These are phyloP conservation scores for Alternaria sp. DNA, from an alignment of 2,329 filamentous ascomycete genomes.

Conservation along the genomic window DNA sequence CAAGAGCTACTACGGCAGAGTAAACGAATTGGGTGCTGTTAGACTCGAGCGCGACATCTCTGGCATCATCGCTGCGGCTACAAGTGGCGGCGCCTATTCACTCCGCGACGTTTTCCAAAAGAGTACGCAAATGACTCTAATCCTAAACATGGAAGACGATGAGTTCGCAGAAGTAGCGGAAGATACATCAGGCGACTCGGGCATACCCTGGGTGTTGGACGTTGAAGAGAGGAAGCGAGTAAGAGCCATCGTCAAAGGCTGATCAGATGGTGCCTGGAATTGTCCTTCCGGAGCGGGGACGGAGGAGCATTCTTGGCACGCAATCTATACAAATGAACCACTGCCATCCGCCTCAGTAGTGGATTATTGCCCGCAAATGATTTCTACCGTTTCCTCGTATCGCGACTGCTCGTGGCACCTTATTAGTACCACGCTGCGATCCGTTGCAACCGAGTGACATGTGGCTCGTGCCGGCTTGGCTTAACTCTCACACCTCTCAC, in stretches of 20 bases:
- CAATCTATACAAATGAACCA: conserved; percentile 22
- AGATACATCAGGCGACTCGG: conserved; percentile 58
- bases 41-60: conserved; percentile 84
- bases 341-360: background rate
- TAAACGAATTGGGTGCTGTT: conserved; percentile 82
- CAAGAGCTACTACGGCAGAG: conserved; percentile 77
- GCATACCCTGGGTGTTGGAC: conserved; percentile 73
- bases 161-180: conserved; percentile 81
- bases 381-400: background rate
- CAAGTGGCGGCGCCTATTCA: conserved; percentile 74
- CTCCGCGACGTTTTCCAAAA: conserved; percentile 78
- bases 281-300: background rate
- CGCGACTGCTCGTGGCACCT: background rate
- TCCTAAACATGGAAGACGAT: conserved; percentile 94
- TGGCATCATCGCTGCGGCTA: conserved; percentile 69
- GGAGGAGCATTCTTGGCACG: conserved; percentile 17
- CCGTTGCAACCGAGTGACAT: background rate
- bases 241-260: conserved; percentile 66
- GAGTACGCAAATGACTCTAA: conserved; percentile 80
- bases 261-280: background rate
- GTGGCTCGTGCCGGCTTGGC: conserved; percentile 16
- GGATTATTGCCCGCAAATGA: background rate
- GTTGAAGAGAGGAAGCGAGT: conserved; percentile 76
- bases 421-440: background rate
- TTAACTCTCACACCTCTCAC: background rate